phyloP scores from a whole-genome alignment of 768 basidiomycete genomes.

The Macrocybe gigantea region DNA sequence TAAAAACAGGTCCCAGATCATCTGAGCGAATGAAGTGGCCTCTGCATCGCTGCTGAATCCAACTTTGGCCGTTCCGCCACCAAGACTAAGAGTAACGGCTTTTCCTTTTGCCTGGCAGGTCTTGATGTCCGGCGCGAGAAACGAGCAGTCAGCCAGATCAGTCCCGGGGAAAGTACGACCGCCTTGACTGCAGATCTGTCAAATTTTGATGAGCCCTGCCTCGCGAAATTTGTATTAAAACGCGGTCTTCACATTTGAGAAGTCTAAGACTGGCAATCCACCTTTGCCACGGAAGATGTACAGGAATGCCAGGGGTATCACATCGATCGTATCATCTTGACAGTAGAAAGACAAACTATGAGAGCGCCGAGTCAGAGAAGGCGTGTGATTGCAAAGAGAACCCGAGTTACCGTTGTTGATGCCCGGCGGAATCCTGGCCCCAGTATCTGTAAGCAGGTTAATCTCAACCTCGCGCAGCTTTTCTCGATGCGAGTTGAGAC shows the following conservation, averaged over 20 bases:
- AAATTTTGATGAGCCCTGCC: not conserved
- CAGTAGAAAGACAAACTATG: slow-evolving; percentile 52
- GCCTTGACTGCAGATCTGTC: slow-evolving; percentile 48
- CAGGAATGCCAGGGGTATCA: slow-evolving; percentile 57
- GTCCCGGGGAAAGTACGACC: slow-evolving; percentile 51
- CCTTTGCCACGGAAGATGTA: slow-evolving; percentile 57
- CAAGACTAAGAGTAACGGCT: slow-evolving; percentile 45
- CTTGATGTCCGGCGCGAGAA: slow-evolving; percentile 55
- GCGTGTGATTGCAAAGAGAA: not conserved
- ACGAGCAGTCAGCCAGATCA: slow-evolving; percentile 56
- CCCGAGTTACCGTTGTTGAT: slow-evolving; percentile 27
- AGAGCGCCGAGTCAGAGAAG: not conserved
- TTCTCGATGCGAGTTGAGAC: slow-evolving; percentile 4
- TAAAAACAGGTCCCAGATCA: slow-evolving; percentile 67
- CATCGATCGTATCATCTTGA: slow-evolving; percentile 56
- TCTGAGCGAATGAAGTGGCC: slow-evolving; percentile 48
- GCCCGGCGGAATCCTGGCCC: slow-evolving; percentile 34
- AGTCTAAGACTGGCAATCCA: slow-evolving; percentile 51
- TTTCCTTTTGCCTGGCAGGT: slow-evolving; percentile 62
- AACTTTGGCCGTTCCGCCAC: slow-evolving; percentile 53
- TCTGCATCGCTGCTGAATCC: slow-evolving; percentile 50
- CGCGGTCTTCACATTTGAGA: slow-evolving; percentile 44
- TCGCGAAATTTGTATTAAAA: no score
- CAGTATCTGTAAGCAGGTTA: slow-evolving; percentile 25
- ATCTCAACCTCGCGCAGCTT: not conserved